Evolutionary conservation across 257 asterid species (phyloP).

Genomic region (Gynochthodes officinalis): DNA sequence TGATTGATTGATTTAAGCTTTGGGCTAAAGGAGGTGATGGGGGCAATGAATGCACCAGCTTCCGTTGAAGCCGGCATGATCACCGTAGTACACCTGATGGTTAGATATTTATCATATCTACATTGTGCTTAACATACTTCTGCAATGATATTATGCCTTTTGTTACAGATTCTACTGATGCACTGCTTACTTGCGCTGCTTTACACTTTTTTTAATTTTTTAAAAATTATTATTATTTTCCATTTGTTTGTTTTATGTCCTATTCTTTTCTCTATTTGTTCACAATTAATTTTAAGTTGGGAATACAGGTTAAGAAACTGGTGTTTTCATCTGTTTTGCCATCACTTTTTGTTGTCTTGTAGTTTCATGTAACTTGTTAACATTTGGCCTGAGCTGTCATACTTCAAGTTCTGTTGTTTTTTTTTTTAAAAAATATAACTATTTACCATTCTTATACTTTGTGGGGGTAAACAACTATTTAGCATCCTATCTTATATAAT

Average conservation of each 20-base stretch:
- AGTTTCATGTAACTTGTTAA: neutral
- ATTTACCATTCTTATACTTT: neutral
- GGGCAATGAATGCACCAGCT: slow-evolving; percentile 86
- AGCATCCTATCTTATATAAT: neutral
- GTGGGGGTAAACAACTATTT: neutral
- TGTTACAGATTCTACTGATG: slow-evolving; percentile 1
- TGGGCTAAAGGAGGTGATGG: slow-evolving; percentile 98
- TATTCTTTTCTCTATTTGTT: neutral
- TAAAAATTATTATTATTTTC: no score
- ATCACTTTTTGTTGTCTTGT: neutral
- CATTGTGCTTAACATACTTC: neutral
- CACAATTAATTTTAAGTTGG: no score
- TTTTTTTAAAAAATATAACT: neutral
- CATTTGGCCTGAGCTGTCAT: neutral
- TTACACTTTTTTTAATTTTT: neutral
- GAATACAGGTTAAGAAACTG: neutral
- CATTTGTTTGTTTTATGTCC: neutral
- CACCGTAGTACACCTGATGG: slow-evolving; percentile 93
- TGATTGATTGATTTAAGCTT: slow-evolving; percentile 71
- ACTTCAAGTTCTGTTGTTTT: neutral
- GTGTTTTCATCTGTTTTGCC: neutral
- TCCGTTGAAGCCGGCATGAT: slow-evolving; percentile 74
- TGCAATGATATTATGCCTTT: neutral
- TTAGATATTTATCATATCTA: slow-evolving; percentile 24
- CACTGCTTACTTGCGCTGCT: neutral